Evolutionary conservation across 345 rosid genomes (phyloP), one percentile per base, ranked within the genome.

Genomic region (Corymbia maculata): DNA sequence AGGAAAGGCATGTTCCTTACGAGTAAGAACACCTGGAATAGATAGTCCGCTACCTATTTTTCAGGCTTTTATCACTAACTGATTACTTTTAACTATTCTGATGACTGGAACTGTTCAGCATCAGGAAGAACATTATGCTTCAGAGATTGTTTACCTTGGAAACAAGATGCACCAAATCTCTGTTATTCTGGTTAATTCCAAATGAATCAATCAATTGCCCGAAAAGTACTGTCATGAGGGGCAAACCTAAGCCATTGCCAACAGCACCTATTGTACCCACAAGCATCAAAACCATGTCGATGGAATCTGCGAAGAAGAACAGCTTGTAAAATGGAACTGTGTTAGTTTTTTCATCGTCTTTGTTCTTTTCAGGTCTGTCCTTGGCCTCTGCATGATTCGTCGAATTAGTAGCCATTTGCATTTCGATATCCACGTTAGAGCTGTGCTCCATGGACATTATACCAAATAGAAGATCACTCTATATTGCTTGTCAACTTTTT

Each of bases 311-410:
- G 89, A 97, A 97, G 1, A 94, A 90, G 89, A 97, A 97, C 36
- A 97, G 93, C 93, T 95, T 95, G 90, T 90, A 89, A 89, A 95
- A 96, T 3, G 98, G 95, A 85, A 97, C 97, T 42, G 95, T 90
- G 50, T 93, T 89, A 2, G 89, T 85, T 88, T 94, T 94, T 93
- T 93, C 95, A 14, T 94, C 89, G n/a, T 90, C 93, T 87, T 94
- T 93, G 55, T 66, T 87, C 91, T 93, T 91, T 47, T 79, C 90
- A 5, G 75, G 80, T 32, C 89, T 88, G 82, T 79, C 87, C 36
- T 61, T 79, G 32, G 90, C 88, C 45, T 90, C 93, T 70, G 86
- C 89, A 75, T 75, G 28, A 75, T 22, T 42, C 4, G 49, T 75
- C 5, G 84, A 75, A 75, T 36, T 22, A 75, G 84, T 75, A 42